Conservation (phyloP, 306 rosid species). For the Ammopiptanthus mongolicus region DNA sequence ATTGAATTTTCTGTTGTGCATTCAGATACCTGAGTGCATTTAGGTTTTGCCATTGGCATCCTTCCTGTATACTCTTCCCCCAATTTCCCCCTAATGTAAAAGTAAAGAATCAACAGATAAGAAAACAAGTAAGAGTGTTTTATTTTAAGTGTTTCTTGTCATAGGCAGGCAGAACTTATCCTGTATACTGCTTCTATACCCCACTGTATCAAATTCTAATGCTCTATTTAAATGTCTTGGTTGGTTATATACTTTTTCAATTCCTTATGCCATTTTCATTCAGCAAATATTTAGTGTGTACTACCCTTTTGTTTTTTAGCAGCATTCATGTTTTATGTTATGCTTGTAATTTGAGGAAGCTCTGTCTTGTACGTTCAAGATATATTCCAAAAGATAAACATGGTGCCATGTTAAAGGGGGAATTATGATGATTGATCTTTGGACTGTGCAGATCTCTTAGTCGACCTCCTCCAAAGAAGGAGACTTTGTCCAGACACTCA, state of each 20-base stretch:
- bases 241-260: conserved; percentile 8
- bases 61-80: background rate
- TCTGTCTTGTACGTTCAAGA: conserved; percentile 7
- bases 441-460: conserved; percentile 60
- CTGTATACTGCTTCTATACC: background rate
- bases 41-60: background rate
- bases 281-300: conserved; percentile 6
- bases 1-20: conserved; percentile 8
- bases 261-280: background rate
- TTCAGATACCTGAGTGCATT: background rate
- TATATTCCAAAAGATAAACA: background rate
- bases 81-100: background rate
- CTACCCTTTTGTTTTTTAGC: conserved; percentile 11
- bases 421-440: conserved; percentile 17
- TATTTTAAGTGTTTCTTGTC: background rate
- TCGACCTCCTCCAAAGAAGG: conserved; percentile 70
- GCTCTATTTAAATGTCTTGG: background rate
- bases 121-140: background rate
- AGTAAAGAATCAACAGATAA: background rate
- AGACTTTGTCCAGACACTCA: conserved; percentile 94
- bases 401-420: background rate
- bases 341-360: conserved; percentile 10
- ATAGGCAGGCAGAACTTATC: background rate
- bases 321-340: background rate
- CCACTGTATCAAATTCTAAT: conserved; percentile 6